Base-by-base conservation (phyloP, 805 yeast genomes). In the Metschnikowia shivogae region DNA sequence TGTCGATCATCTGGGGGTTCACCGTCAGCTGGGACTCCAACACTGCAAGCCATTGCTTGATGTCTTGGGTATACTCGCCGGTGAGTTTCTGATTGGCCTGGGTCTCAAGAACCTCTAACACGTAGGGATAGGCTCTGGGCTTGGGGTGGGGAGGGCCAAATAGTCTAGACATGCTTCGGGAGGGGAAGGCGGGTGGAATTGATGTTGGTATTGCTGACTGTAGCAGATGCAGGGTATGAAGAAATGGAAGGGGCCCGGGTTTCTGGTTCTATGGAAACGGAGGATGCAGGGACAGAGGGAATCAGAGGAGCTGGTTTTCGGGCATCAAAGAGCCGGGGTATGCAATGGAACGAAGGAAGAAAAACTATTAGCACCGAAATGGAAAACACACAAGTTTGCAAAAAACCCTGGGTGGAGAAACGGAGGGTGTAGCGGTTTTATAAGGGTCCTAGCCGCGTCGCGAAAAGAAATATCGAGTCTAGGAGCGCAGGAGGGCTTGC, bases 1-100 rank as follows among this genome's bases (percentile, higher is more conserved):
- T 56, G 46, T 73, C 74, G 39, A 71, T 73, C 78, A 73, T 82
- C 44, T 81, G 72, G 37, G 60, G 76, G 63, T 48, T 81, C 58
- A 61, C 78, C 74, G 57, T 52, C 33, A 67, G 65, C 32, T 55
- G 53, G 4, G 65, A 46, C 52, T 78, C 82, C 28, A 75, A 58
- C 12, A 47, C 57, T 13, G 78, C 61, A 48, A 69, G 53, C 52
- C 73, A 72, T 31, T 55, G 51, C 7, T 64, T 62, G 36, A 74
- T 65, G 14, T 74, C 72, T 5, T 55, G 42, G 17, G 62, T 43
- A 54, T 78, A 78, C 52, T 78, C 83, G 24, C 61, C 55, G 8
- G 63, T 59, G 37, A 76, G 62, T 40, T 61, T 62, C 37, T 64
- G 64, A 57, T 78, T 77, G 35, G 73, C 68, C 48, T 62, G 70